Evolutionary conservation across 2,329 filamentous ascomycete species (phyloP), one percentile per base, ranked within the genome.

Genomic region (Chaetomium globosum): DNA sequence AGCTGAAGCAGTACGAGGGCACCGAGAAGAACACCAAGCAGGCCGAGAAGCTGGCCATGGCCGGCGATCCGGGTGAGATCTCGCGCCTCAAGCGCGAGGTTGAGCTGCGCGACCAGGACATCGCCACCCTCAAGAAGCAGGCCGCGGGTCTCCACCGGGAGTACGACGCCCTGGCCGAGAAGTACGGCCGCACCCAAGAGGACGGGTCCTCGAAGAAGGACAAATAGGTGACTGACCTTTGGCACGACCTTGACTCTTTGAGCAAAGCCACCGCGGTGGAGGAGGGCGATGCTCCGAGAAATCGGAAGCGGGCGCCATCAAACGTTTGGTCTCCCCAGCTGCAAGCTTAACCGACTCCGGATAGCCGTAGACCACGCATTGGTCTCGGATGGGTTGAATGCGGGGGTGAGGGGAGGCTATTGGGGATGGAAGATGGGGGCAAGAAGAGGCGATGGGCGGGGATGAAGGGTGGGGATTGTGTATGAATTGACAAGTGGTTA

Each of bases 91-190:
- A 83, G 80, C 83, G 86, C 80, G 83, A 96, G 76, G 83, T 96
- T 69, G 87, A 87, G 68, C 83, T 86, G 77, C 93, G 93, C 82
- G 90, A 97, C 71, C 85, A 85, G 71, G 93, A 98, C 74, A 86
- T 97, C 71, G 87, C 90, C 79, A 91, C 87, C 64, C 82, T 98
- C 73, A 96, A 96, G 89, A 96, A 96, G 85, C 95, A 99, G 85
- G 86, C 88, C 68, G 87, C 91, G 76, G 91, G 91, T 59, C 84
- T 98, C 67, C 87, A 88, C 77, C 86, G 87, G 75, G 93, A 96
- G 82, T 98, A 97, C 80, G 87, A 91, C 76, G 87, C 89, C 71
- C 83, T 98, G 73, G 88, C 91, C 69, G 93, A 98, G 75, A 87
- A 95, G 82, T 89, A 93, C 72, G 84, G 87, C 66, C 80, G 82